A percentile compares a stretch with the other conserved stretches of the same genome.
These are phyloP conservation scores for Anisodus acutangulus DNA, from an alignment of 257 asterid species.

Conservation along the genomic window DNA sequence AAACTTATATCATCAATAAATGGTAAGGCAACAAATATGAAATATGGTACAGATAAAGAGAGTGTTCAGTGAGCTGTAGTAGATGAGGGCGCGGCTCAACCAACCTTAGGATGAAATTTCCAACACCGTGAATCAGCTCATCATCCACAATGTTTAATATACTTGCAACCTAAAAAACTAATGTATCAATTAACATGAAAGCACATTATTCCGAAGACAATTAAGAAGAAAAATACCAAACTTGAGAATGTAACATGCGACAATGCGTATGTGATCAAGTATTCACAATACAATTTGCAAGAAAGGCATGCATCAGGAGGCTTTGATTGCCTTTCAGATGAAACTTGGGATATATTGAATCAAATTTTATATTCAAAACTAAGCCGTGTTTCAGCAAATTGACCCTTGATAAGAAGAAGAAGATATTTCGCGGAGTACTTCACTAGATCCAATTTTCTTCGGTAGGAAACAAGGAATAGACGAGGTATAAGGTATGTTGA, in stretches of 20 bases:
- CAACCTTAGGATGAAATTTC: conserved; percentile 82
- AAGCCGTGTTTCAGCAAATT: not conserved
- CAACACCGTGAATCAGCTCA: conserved; percentile 67
- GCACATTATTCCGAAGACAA: conserved; percentile 18
- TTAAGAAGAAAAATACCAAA: not conserved
- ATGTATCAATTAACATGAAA: conserved; percentile 22
- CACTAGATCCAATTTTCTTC: not conserved
- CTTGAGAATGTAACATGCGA: not conserved
- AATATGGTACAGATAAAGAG: not conserved
- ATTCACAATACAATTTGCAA: conserved; percentile 27
- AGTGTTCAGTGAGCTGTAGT: not conserved
- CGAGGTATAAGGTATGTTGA: not conserved
- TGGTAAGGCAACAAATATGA: not conserved
- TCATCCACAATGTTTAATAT: conserved; percentile 84
- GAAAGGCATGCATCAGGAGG: conserved; percentile 29
- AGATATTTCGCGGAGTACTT: not conserved
- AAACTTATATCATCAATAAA: not conserved
- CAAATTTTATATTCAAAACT: not conserved
- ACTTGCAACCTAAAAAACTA: conserved; percentile 78
- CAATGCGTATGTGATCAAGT: not conserved
- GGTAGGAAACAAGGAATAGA: not conserved
- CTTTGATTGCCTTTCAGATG: not conserved
- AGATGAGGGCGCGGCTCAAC: conserved; percentile 30
- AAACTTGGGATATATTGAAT: not conserved
- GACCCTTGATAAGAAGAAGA: not conserved